Base-by-base conservation (phyloP, 2,329 filamentous ascomycete species). In the Sodiomyces alkalinus region DNA sequence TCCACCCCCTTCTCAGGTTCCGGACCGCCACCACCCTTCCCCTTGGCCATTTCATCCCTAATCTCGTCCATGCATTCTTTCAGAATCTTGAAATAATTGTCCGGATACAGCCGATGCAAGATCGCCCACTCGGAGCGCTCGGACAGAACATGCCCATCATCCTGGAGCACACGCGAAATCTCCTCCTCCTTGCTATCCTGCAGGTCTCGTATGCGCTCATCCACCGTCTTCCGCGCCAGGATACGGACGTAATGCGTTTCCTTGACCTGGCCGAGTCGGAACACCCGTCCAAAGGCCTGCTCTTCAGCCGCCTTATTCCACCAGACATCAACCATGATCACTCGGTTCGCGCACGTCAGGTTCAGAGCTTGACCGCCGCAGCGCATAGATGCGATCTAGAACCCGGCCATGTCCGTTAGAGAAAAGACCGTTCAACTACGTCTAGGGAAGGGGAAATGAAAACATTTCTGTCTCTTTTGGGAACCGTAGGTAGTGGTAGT, bases 191-290 rank as follows among this genome's bases (percentile, higher is more conserved):
- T 82, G 0, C 40, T 29, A 0, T 55, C 33, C 33, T 83, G 76
- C 36, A 80, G 56, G 0, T 46, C 26, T 0, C 62, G 43, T 4
- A 83, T 53, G 0, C 59, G 51, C 7, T 63, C 53, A 33, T 85
- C 77, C 5, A 80, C 64, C 0, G 61, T 66, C 4, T 64, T 53
- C 2, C 54, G 47, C 0, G 73, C 56, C 1, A 71, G 48, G 19
- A 83, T 56, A 0, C 71, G 60, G 1, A 68, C 59, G 32, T 79
- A 62, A 8, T 68, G 53, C 0, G 74, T 74, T 19, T 68, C 52
- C 22, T 74, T 65, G 0, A 42, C 35, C 36, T 87, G 80, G 0
- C 76, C 76, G 3, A 74, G 70, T 5, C 79, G 62, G 39, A 65
- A 67, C 0, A 81, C 65, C 0, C 79, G 64, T 2, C 53, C 53